Percentiles rank a stretch among this genome's conserved stretches.
Conservation (phyloP, 768 basidiomycete species). For the Boletus fagicola region DNA sequence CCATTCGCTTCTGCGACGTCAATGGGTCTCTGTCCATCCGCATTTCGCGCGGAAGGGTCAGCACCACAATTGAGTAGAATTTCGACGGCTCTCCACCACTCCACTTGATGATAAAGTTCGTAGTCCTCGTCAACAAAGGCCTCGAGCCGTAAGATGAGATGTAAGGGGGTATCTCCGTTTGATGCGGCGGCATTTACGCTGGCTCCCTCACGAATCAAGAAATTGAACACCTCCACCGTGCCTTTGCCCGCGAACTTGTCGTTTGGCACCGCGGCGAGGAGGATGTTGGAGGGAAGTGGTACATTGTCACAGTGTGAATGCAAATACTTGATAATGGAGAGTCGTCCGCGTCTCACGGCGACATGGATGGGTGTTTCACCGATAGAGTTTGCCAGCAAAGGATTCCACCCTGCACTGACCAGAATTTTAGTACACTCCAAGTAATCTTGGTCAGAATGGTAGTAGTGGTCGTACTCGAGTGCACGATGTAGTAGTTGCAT, state of each 20-base stretch:
- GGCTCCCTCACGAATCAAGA: neutral
- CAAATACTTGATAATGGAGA: neutral
- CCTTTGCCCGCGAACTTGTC: accelerated
- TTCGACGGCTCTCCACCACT: neutral
- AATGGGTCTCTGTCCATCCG: neutral
- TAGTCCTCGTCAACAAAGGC: neutral
- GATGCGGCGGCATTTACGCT: neutral
- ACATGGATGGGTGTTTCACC: neutral
- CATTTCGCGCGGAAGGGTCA: neutral
- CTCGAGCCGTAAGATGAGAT: neutral
- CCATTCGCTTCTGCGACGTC: neutral
- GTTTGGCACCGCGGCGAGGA: neutral
- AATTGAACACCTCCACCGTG: neutral
- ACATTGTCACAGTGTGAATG: neutral
- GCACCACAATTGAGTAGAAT: neutral
- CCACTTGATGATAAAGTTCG: accelerated
- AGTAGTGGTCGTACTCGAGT: neutral
- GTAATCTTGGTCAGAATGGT: neutral
- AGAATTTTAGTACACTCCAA: neutral
- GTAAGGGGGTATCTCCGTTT: neutral
- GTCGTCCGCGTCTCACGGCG: neutral
- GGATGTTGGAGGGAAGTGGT: neutral
- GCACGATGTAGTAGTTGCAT: neutral
- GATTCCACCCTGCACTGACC: neutral
- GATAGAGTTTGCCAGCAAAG: neutral